Conservation (phyloP, 768 basidiomycete species). For the Imleria badia region DNA sequence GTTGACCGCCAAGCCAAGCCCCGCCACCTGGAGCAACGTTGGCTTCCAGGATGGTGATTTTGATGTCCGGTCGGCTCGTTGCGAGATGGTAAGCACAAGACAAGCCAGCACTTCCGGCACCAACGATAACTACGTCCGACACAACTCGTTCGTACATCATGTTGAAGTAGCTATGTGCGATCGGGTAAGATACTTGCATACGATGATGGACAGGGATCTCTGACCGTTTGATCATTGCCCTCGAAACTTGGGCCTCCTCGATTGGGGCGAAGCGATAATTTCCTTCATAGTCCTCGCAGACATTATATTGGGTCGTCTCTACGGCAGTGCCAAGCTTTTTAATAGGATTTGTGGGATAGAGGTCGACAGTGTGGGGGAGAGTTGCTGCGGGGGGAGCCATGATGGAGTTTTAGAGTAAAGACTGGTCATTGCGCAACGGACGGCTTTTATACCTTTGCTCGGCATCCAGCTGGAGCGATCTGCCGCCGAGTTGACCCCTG, state of each 20-base stretch:
- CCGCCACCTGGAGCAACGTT: constrained; percentile 79
- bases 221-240: constrained; percentile 77
- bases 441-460: constrained; percentile 1
- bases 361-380: constrained; percentile 21
- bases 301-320: constrained; percentile 16
- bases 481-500: not conserved
- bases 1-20: constrained; percentile 76
- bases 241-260: constrained; percentile 71
- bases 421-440: not conserved
- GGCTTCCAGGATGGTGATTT: constrained; percentile 67
- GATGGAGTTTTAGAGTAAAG: not conserved
- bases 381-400: constrained; percentile 42
- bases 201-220: not conserved
- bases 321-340: constrained; percentile 24
- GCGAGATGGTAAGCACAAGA: constrained; percentile 76
- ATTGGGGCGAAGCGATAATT: constrained; percentile 71
- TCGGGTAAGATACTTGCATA: constrained; percentile 3
- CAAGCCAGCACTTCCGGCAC: constrained; percentile 68
- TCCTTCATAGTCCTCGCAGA: constrained; percentile 49
- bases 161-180: constrained; percentile 59
- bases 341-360: constrained; percentile 14
- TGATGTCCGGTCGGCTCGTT: constrained; percentile 64
- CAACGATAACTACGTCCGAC: constrained; percentile 76
- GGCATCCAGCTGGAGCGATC: not conserved
- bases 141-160: constrained; percentile 73